Conservation (phyloP, 2,329 filamentous ascomycete genomes). For the Orbilia ellipsospora region DNA sequence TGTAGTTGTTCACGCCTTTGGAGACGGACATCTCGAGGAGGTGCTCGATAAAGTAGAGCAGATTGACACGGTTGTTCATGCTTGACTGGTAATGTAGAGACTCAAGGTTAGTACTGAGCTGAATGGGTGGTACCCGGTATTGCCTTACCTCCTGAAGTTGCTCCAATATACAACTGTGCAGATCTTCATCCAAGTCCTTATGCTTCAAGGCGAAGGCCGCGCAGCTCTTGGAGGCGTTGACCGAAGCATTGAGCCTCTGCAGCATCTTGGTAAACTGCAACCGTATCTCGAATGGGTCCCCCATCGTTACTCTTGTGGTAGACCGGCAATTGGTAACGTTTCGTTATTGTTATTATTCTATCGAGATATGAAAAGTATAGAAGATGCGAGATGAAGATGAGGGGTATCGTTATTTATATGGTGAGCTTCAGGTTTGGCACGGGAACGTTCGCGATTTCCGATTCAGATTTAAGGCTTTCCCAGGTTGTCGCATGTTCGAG, state of each 20-base stretch:
- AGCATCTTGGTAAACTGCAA: slow-evolving; percentile 95
- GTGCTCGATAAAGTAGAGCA: slow-evolving; percentile 98
- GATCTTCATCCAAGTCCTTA: slow-evolving; percentile 92
- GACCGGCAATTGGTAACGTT: not conserved
- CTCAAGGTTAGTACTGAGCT: slow-evolving; percentile 8
- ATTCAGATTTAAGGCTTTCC: slow-evolving; percentile 12
- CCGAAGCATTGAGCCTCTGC: slow-evolving; percentile 88
- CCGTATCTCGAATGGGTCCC: slow-evolving; percentile 96
- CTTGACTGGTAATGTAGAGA: slow-evolving; percentile 71
- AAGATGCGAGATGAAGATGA: not conserved
- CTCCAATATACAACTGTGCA: slow-evolving; percentile 96
- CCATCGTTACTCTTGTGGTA: slow-evolving; percentile 64
- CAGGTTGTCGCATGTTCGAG: slow-evolving; percentile 41
- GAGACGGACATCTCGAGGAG: slow-evolving; percentile 86
- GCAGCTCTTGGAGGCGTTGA: slow-evolving; percentile 88
- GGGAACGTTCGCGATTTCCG: slow-evolving; percentile 40
- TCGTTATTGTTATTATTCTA: not conserved
- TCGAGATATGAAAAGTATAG: not conserved
- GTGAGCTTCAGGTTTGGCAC: slow-evolving; percentile 26
- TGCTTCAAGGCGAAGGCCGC: slow-evolving; percentile 95
- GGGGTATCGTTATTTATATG: not conserved
- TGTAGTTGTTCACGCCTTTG: slow-evolving; percentile 81
- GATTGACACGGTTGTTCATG: slow-evolving; percentile 97
- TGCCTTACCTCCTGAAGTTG: slow-evolving; percentile 80
- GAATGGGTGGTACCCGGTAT: not conserved